These are phyloP conservation scores for Liquidambar formosana DNA, from an alignment of 164 flowering plant species.

Conservation along the genomic window DNA sequence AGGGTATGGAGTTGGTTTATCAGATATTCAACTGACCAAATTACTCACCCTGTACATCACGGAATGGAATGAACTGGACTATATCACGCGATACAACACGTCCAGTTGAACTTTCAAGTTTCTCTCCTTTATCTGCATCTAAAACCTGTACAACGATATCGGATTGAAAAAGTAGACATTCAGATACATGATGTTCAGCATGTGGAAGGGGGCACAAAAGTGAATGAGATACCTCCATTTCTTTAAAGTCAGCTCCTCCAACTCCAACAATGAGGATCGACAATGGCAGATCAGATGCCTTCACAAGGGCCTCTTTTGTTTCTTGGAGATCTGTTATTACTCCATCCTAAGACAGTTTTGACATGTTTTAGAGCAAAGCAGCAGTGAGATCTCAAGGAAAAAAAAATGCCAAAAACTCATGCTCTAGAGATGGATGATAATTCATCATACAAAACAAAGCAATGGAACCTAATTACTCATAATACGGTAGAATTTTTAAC, in stretches of 20 bases:
- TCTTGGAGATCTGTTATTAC: constrained; percentile 86
- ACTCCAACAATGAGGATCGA: constrained; percentile 82
- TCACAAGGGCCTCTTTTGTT: constrained; percentile 77
- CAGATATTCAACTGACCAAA: neutral
- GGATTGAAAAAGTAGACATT: neutral
- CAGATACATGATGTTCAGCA: too few species aligned
- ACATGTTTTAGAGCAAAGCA: neutral
- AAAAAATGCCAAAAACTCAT: neutral
- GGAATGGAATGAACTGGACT: constrained; percentile 79
- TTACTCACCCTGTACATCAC: constrained; percentile 71
- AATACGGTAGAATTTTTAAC: neutral
- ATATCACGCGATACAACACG: constrained; percentile 79
- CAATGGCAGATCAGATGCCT: constrained; percentile 77
- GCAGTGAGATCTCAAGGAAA: constrained; percentile 5
- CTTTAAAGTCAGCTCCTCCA: constrained; percentile 83
- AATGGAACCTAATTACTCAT: neutral
- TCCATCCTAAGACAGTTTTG: constrained; percentile 55
- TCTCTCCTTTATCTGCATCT: constrained; percentile 66
- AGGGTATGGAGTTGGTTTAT: neutral
- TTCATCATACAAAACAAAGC: neutral
- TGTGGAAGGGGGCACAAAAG: neutral
- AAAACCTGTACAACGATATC: constrained; percentile 36
- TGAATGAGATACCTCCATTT: constrained; percentile 67
- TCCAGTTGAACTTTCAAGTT: constrained; percentile 67
- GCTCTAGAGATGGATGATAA: neutral